phyloP scores from a whole-genome alignment of 2,329 filamentous ascomycete species.

The Claviceps spartinae region DNA sequence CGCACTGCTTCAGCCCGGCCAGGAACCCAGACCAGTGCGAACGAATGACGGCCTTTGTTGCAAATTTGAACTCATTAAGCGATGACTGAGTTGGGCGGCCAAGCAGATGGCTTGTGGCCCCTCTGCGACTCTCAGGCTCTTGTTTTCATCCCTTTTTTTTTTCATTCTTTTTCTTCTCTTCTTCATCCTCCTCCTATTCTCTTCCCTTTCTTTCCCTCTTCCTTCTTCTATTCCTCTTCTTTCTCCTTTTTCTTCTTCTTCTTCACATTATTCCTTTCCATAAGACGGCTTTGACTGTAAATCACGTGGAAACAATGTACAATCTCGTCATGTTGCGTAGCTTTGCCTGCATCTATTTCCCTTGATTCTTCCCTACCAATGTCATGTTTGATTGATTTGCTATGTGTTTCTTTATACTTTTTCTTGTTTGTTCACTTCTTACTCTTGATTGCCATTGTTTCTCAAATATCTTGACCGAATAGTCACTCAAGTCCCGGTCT shows the following conservation, averaged over 20 bases:
- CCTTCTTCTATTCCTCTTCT: not conserved
- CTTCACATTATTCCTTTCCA: not conserved
- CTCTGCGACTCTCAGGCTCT: not conserved
- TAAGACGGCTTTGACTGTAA: constrained; percentile 3
- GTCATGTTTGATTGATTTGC: not conserved
- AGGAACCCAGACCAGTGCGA: constrained; percentile 1
- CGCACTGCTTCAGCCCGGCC: not conserved
- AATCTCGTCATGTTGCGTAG: constrained; percentile 1
- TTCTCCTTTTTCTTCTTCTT: not conserved
- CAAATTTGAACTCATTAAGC: not conserved
- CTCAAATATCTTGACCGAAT: not conserved
- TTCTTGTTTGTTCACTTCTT: not conserved
- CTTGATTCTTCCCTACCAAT: constrained; percentile 2
- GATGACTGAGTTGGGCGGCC: not conserved
- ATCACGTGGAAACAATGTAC: constrained; percentile 3
- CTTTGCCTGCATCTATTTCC: constrained; percentile 7
- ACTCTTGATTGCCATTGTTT: not conserved
- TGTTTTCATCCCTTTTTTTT: not conserved
- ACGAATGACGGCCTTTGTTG: constrained; percentile 5
- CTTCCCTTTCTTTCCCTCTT: not conserved
- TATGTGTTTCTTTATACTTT: not conserved
- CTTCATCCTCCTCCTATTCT: not conserved
- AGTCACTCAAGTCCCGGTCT: no score
- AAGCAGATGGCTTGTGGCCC: not conserved
- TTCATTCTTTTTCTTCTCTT: not conserved